Percentiles rank a stretch among this genome's conserved stretches.
Evolutionary conservation across 345 rosid genomes (phyloP).

Genomic region (Carallia brachiata): DNA sequence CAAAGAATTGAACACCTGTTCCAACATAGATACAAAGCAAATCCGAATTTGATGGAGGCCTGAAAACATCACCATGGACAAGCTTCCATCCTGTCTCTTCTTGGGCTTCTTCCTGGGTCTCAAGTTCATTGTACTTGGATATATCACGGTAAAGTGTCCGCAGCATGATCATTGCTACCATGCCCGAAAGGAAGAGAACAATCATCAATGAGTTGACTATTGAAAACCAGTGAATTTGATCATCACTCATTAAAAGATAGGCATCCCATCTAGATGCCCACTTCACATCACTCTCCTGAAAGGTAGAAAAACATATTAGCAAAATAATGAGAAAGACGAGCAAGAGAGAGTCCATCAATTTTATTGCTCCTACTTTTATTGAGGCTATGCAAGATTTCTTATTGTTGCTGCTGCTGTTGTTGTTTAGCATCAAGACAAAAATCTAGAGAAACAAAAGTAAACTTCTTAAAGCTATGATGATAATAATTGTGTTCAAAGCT

Average conservation of each 20-base stretch:
- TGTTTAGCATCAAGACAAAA: too few species aligned
- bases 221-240: constrained; percentile 83
- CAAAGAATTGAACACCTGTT: constrained; percentile 72
- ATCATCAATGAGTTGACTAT: constrained; percentile 82
- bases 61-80: constrained; percentile 76
- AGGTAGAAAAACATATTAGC: constrained; percentile 6
- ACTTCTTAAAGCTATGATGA: constrained; percentile 10
- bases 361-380: too few species aligned
- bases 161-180: constrained; percentile 86
- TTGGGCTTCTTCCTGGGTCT: constrained; percentile 85
- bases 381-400: too few species aligned
- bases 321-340: constrained; percentile 10
- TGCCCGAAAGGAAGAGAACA: constrained; percentile 77
- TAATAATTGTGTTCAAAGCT: constrained; percentile 16
- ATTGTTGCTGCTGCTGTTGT: too few species aligned
- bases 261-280: constrained; percentile 95
- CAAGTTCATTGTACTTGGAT: constrained; percentile 75
- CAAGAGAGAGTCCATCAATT: background rate
- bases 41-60: constrained; percentile 68
- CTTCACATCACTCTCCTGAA: constrained; percentile 76
- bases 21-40: constrained; percentile 69
- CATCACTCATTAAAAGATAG: constrained; percentile 73
- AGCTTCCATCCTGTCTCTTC: constrained; percentile 91
- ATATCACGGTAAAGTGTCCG: constrained; percentile 79
- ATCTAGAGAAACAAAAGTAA: background rate